Evolutionary conservation across 352 stramenopile genomes (phyloP).

Genomic region (Globisporangium middletonii): DNA sequence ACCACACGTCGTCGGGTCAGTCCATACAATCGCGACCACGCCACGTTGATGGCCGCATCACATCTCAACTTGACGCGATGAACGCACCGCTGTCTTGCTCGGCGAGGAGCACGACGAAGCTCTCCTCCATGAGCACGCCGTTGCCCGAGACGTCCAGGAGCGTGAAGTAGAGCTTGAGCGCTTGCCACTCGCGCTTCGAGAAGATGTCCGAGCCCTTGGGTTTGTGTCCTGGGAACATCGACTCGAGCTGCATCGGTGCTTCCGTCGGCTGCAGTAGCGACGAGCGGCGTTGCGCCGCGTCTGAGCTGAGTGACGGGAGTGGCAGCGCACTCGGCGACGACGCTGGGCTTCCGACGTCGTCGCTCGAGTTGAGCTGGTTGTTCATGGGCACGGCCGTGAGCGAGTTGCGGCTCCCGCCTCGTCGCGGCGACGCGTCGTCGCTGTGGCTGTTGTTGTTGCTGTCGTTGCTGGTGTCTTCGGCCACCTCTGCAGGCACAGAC

Average conservation of each 20-base stretch:
- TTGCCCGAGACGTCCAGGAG: constrained; percentile 64
- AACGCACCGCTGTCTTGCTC: constrained; percentile 75
- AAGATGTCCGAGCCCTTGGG: constrained; percentile 43
- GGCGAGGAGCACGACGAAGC: constrained; percentile 70
- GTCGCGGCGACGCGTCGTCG: not conserved
- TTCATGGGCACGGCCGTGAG: constrained; percentile 10
- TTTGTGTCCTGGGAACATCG: constrained; percentile 1
- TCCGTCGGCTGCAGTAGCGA: not conserved
- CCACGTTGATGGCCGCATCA: not conserved
- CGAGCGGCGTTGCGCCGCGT: not conserved
- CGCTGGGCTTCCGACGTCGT: constrained; percentile 7
- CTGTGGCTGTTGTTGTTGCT: not conserved
- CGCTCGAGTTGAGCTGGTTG: constrained; percentile 11
- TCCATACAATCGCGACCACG: not conserved
- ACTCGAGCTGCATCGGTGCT: constrained; percentile 3
- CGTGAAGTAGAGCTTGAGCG: constrained; percentile 68
- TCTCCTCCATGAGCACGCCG: constrained; percentile 72
- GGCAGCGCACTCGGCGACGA: constrained; percentile 1
- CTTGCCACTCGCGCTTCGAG: constrained; percentile 65
- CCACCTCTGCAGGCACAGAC: not conserved
- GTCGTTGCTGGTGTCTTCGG: not conserved
- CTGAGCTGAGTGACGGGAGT: not conserved
- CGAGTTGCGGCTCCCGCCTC: not conserved
- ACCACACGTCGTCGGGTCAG: constrained; percentile 5
- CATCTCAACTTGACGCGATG: not conserved